These are phyloP conservation scores for Blepharisma japonicum DNA, from an alignment of 73 alveolate genomes.

Conservation along the genomic window DNA sequence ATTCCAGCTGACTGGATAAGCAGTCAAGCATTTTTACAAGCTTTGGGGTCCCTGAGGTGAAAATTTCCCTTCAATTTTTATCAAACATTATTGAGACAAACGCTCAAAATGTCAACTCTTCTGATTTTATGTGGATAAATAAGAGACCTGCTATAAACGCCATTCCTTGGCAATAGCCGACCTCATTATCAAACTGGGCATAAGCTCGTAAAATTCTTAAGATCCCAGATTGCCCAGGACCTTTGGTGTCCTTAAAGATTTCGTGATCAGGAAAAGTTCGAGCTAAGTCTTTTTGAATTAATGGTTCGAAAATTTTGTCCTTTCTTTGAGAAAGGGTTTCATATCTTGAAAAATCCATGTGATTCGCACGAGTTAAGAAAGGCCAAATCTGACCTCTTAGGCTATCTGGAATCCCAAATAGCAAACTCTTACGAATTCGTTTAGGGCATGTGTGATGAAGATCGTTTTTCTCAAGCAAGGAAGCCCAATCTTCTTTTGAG, in stretches of 20 bases:
- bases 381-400: conserved; percentile 11
- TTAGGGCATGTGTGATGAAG: neutral
- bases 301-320: neutral
- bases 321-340: neutral
- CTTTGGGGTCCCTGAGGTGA: neutral
- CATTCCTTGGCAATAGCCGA: conserved; percentile 55
- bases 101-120: conserved; percentile 49
- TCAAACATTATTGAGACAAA: conserved; percentile 28
- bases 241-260: neutral
- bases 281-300: neutral
- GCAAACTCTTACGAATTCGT: conserved; percentile 22
- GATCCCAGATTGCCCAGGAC: conserved; percentile 34
- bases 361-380: neutral
- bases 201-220: conserved; percentile 44
- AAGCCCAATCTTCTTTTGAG: neutral
- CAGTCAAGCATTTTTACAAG: neutral
- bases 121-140: conserved; percentile 36
- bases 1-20: neutral
- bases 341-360: neutral
- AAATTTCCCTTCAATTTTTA: neutral
- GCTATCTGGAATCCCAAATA: conserved; percentile 28
- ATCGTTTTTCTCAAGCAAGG: neutral
- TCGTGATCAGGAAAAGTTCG: conserved; percentile 6
- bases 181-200: conserved; percentile 41
- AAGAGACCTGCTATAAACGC: conserved; percentile 47